Base-by-base conservation (phyloP, 129 eudicot genomes). In the Deinandra increscens region DNA sequence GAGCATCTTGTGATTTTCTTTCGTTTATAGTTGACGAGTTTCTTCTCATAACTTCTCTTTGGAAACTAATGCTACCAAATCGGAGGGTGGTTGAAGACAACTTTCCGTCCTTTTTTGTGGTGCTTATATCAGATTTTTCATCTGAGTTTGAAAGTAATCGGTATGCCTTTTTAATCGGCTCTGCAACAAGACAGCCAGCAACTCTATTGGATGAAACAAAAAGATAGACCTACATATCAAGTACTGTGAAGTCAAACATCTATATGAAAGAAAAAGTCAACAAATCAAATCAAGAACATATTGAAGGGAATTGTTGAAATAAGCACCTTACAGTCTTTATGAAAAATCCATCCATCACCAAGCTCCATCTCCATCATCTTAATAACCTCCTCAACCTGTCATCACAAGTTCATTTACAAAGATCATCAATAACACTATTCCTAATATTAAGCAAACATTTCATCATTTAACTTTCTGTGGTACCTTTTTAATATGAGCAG, bases 271-370 rank as follows among this genome's bases (percentile, higher is more conserved):
- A 4, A 33, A 56, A 44, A 44, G 9, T 22, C 50, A 9, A 51
- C 19, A 2, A 36, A 20, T 20, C 7, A 22, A 64, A 17, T 50
- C 31, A 63, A 41, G 31, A 63, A 23, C 0, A 59, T 26, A 38
- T 31, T 26, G 11, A 23, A 39, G 58, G 37, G 48, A 39, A 44
- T 10, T 34, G 74, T 44, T 46, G 50, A 38, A 37, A 64, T 51
- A 51, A n/a, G 49, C 53, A 90, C 98, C 98, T 92, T 88, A 36
- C 88, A 81, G 9, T 66, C 65, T 68, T 89, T 71, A 60, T 75
- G 83, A 48, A 68, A 79, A 50, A 88, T 92, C 96, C 98, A 92
- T 71, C 91, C 98, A 15, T 84, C 98, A 29, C 98, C 96, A 69
- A 92, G 89, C 69, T 88, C 95, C 82, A 77, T 81, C 80, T 86